Evolutionary conservation across 2,329 filamentous ascomycete genomes (phyloP), one percentile per base, ranked within the genome.

Genomic region (Sporothrix dimorphospora): DNA sequence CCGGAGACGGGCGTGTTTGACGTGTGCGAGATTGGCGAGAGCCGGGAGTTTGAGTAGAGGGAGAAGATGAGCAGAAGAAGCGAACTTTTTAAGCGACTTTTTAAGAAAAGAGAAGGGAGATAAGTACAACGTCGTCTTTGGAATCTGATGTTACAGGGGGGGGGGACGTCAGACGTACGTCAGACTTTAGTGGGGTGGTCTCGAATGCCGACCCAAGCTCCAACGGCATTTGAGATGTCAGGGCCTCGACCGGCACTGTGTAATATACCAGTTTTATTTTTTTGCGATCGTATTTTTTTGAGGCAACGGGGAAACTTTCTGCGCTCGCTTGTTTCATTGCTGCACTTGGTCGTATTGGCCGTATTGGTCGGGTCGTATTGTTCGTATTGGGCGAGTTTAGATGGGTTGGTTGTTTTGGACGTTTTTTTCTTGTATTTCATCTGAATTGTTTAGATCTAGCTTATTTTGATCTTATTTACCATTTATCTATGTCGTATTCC

Each of bases 11-110:
- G 93, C 0, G 83, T 92, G 0, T 97, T 96, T 83, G 94, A 94
- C 78, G 87, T 92, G 1, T 95, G 93, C 78, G 90, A 93, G 76
- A 92, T 98, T 82, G 93, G 94, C 0, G 93, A 95, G 83, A 94
- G 90, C 76, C 87, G 89, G 73, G 92, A 94, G 78, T 96, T 94
- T 59, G 68, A 71, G 8, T 16, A n/a, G 38, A n/a, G 19, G 30
- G 30, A n/a, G 11, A 5, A 34, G 8, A 16, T 6, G 24, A 19
- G 9, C 16, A 9, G 30, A 34, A 34, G 30, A n/a, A n/a, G n/a
- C n/a, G n/a, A n/a, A n/a, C n/a, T n/a, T n/a, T n/a, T n/a, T n/a
- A n/a, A 34, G 30, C 30, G 6, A 34, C 30, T 34, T 34, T 34
- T 34, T 6, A 34, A 34, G 30, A 34, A 6, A 30, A 55, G 16